Percentiles rank a stretch among this genome's conserved stretches.
Evolutionary conservation across 306 rosid species (phyloP).

Genomic region (Inga leiocalycina): DNA sequence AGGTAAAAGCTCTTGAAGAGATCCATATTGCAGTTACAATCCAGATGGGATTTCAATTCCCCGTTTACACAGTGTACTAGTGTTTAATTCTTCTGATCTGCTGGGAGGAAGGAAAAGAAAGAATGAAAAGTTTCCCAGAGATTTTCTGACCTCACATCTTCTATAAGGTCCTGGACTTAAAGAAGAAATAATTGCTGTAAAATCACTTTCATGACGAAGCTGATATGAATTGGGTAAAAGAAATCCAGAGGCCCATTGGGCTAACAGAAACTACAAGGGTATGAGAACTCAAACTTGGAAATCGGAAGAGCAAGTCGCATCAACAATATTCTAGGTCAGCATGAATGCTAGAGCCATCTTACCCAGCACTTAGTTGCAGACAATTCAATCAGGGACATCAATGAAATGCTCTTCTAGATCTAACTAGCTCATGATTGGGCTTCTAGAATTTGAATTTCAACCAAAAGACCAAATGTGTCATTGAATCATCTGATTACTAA

Average conservation of each 20-base stretch:
- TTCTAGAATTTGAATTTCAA: conserved; percentile 8
- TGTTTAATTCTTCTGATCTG: background rate
- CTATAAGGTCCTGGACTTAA: background rate
- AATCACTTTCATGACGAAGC: background rate
- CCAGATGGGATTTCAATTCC: background rate
- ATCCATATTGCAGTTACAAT: background rate
- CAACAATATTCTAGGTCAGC: background rate
- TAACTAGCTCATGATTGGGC: background rate
- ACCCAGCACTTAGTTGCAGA: background rate
- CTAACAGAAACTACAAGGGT: background rate
- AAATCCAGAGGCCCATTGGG: background rate
- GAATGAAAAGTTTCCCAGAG: background rate
- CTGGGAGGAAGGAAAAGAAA: background rate
- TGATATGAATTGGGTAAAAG: background rate
- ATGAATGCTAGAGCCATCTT: background rate
- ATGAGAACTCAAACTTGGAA: background rate
- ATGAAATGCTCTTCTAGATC: background rate
- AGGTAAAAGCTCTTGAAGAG: background rate
- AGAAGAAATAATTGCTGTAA: background rate
- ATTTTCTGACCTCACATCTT: background rate
- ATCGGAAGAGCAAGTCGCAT: background rate
- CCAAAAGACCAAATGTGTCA: background rate
- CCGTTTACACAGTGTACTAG: background rate
- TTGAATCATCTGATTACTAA: background rate
- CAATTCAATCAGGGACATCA: background rate